These are phyloP conservation scores for Emmonsiellopsis sp. DNA, from an alignment of 2,329 filamentous ascomycete species.

Conservation along the genomic window DNA sequence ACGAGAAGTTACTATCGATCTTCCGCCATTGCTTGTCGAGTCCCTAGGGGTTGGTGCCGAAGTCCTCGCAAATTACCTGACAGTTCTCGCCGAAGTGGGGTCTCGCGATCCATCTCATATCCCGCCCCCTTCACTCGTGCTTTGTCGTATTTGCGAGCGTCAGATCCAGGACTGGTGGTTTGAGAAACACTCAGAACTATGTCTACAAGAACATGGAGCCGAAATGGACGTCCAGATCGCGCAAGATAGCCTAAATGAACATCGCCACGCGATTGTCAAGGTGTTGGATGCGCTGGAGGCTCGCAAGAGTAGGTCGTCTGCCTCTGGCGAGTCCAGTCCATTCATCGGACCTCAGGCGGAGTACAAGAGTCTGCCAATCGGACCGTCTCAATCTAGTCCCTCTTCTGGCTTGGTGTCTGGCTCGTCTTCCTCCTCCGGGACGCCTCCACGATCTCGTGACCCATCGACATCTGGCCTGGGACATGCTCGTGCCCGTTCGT, in stretches of 20 bases:
- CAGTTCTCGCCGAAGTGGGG: conserved; percentile 73
- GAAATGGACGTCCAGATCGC: conserved; percentile 97
- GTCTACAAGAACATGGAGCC: conserved; percentile 86
- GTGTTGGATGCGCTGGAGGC: conserved; percentile 87
- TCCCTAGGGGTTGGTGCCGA: conserved; percentile 90
- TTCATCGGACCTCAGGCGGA: conserved; percentile 55
- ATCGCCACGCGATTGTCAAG: conserved; percentile 88
- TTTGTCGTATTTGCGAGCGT: conserved; percentile 95
- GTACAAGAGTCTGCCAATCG: conserved; percentile 82
- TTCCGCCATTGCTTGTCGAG: conserved; percentile 81
- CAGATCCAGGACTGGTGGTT: conserved; percentile 99
- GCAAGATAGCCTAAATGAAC: conserved; percentile 84
- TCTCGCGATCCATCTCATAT: conserved; percentile 64
- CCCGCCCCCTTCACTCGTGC: conserved; percentile 70
- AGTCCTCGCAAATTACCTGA: conserved; percentile 88
- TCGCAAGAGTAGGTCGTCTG: conserved; percentile 40
- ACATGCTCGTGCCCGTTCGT: conserved; percentile 75
- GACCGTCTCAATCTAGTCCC: conserved; percentile 58
- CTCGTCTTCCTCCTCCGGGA: conserved; percentile 59
- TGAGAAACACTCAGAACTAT: conserved; percentile 95
- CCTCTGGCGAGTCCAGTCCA: conserved; percentile 27
- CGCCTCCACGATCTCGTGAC: conserved; percentile 56
- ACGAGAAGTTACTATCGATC: conserved; percentile 89
- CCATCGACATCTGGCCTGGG: conserved; percentile 58
- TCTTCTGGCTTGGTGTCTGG: conserved; percentile 64